Conservation (phyloP, 176 grass and related monocot species). For the Zizania latifolia region DNA sequence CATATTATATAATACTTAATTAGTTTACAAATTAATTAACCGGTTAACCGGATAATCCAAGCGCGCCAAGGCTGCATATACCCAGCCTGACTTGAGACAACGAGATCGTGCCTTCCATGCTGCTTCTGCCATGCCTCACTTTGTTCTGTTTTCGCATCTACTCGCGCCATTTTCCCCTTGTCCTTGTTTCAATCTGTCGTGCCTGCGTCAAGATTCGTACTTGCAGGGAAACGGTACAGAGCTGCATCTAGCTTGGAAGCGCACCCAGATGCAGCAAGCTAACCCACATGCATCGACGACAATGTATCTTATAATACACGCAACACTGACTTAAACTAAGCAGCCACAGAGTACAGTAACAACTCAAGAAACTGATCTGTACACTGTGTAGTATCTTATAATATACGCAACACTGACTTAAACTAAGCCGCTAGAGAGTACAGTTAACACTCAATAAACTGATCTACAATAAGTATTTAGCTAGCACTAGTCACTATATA, state of each 20-base stretch:
- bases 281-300: not conserved
- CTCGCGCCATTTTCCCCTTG: not conserved
- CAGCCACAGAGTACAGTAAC: not conserved
- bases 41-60: no score
- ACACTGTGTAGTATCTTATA: conserved; percentile 18
- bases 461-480: not conserved
- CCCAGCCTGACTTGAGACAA: no score
- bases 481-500: no score
- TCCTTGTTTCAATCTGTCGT: not conserved
- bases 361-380: not conserved
- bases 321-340: conserved; percentile 18
- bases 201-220: not conserved
- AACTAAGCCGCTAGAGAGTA: conserved; percentile 4
- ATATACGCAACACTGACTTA: conserved; percentile 18
- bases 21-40: no score
- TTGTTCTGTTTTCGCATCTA: not conserved
- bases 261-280: no score
- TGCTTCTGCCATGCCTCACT: no score
- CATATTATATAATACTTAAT: no score
- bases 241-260: not conserved
- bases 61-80: no score
- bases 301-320: conserved; percentile 25
- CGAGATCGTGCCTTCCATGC: no score
- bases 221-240: not conserved
- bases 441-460: not conserved